Evolutionary conservation across 106 monocot genomes (phyloP), one percentile per base, ranked within the genome.

Genomic region (Chionographis japonica): DNA sequence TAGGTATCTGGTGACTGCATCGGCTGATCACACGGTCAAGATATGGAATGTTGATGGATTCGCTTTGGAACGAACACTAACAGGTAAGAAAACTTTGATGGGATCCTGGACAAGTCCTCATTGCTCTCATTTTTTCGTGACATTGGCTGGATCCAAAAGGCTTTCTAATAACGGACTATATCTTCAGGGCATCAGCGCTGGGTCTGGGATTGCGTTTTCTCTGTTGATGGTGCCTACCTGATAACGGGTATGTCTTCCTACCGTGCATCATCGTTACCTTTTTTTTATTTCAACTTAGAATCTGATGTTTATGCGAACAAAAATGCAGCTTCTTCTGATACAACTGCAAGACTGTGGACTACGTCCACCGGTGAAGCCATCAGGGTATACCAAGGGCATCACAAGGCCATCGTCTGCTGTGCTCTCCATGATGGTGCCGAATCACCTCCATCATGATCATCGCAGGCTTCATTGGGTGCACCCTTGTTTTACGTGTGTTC

Each of bases 21-120:
- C 97, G 65, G 82, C 97, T 63, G 97, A 98, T 79, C 81, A 82
- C 63, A 92, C 97, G 46, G 90, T 92, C 16, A 98, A 98, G 67
- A 85, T 98, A 78, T 98, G 97, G 97, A 98, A 98, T 64, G 97
- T 92, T 46, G 92, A 98, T 79, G 92, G 92, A 51, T 90, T 92
- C 76, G 80, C 86, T 8, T 66, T 92, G 80, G 97, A 89, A 79
- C 75, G 80, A 87, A 85, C 90, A 27, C 58, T 98, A 66, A 77
- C 63, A 4, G 97, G 97, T 90, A 77, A 61, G 50, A 56, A 69
- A 60, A 50, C 51, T 35, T 52, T 50, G 5, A 7, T 10, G 8
- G 9, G 46, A 46, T 46, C 0, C 46, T 46, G 5, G 46, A 6
- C 9, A 46, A 46, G 46, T 46, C 9, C 46, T 46, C 46, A 46